phyloP scores from a whole-genome alignment of 257 asterid genomes.

The Knoxia roxburghii region DNA sequence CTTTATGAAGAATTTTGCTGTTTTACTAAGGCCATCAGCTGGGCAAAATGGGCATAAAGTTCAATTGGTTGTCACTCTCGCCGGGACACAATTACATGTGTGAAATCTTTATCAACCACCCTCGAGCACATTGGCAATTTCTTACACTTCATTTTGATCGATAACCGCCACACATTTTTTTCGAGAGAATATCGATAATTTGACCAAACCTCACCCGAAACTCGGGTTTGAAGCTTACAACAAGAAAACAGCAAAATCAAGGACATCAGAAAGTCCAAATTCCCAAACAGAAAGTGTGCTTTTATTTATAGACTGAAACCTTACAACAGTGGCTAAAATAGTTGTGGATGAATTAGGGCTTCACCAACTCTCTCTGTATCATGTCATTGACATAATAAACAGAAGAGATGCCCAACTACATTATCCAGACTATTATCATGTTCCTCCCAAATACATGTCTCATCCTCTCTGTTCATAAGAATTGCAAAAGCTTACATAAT shows the following conservation, averaged over 20 bases:
- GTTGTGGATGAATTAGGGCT: background rate
- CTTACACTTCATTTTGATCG: no score
- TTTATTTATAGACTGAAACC: slow-evolving; percentile 1
- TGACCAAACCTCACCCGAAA: no score
- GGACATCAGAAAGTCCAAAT: background rate
- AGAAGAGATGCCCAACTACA: background rate
- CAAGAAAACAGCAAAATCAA: no score
- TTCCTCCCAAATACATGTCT: slow-evolving; percentile 8
- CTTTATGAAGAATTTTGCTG: no score
- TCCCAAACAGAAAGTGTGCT: background rate
- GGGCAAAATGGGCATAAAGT: background rate
- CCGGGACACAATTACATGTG: background rate
- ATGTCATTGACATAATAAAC: background rate
- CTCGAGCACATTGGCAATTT: background rate
- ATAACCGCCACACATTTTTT: no score
- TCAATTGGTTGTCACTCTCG: background rate
- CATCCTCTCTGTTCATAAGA: background rate
- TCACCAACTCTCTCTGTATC: background rate
- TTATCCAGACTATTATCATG: background rate
- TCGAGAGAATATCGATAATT: no score
- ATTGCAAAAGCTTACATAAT: slow-evolving; percentile 1
- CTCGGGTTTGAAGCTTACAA: no score
- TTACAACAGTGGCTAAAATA: background rate
- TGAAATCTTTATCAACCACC: background rate
- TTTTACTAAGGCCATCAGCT: background rate